Evolutionary conservation across 129 eudicot species (phyloP), one percentile per base, ranked within the genome.

Genomic region (Artemisia annua): DNA sequence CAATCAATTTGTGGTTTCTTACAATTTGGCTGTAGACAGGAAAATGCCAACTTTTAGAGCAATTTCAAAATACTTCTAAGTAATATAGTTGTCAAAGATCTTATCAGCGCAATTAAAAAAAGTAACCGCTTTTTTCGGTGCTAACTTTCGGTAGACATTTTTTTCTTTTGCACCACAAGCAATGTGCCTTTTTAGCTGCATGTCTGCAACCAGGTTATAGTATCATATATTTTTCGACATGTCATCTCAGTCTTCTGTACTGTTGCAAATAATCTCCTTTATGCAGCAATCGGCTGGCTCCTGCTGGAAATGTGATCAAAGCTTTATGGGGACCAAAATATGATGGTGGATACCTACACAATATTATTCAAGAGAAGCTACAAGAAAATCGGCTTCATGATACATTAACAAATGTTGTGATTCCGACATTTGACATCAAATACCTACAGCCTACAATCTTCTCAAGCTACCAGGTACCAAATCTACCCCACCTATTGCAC

Each of bases 351-450:
- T 56, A 83, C 54, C 84, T 83, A 1, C 88, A 78, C 48, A 52
- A 43, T 1, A 1, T 75, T 17, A 13, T 78, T 14, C 54, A 35
- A 51, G 75, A 77, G 0, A 28, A 46, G 3, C 67, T 82, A 54
- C 18, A 39, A 48, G 60, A 67, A 9, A 72, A 63, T 4, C 73
- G 63, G 46, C 74, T 86, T 18, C 70, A 72, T 48, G 75, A 86
- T 4, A 69, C 85, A 1, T 44, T 86, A 28, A 86, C 91, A 4
- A 83, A 83, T 68, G 79, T 83, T 3, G 87, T 86, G 46, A 86
- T 86, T 56, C 87, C 87, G 3, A 63, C 91, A 46, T 86, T 86
- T 56, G 91, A 86, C 70, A 80, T 86, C 26, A 77, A 80, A 57
- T 20, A 7, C 7, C 32, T 83, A 39, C 87, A 86, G 67, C 91